Evolutionary conservation across 2,329 filamentous ascomycete genomes (phyloP).

Genomic region (Pseudovirgaria hyperparasitica): DNA sequence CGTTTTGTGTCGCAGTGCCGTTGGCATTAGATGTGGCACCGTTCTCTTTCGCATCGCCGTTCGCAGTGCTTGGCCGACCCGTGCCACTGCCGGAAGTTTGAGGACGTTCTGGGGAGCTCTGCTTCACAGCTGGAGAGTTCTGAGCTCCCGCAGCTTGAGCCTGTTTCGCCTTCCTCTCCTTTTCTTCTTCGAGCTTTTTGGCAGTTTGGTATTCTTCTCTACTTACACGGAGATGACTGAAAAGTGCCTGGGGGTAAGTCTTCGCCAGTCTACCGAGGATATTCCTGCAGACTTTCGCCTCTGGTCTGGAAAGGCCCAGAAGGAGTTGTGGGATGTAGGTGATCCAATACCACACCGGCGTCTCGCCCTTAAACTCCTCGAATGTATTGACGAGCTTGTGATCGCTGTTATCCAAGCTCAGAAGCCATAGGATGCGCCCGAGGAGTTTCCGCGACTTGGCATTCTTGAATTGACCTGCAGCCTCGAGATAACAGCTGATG

Average conservation of each 20-base stretch:
- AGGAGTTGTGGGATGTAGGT: constrained; percentile 96
- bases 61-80: constrained; percentile 17
- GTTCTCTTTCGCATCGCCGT: constrained; percentile 35
- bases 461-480: constrained; percentile 92
- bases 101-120: constrained; percentile 21
- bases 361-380: constrained; percentile 94
- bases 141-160: constrained; percentile 39
- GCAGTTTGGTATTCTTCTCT: constrained; percentile 88
- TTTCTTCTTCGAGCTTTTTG: constrained; percentile 68
- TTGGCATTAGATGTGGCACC: constrained; percentile 16
- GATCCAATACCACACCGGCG: constrained; percentile 98
- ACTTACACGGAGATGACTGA: constrained; percentile 88
- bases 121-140: constrained; percentile 23
- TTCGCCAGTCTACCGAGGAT: constrained; percentile 92
- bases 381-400: constrained; percentile 76
- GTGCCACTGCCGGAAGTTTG: constrained; percentile 14
- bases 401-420: constrained; percentile 83
- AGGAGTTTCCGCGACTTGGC: constrained; percentile 91
- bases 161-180: constrained; percentile 46
- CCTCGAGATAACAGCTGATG: constrained; percentile 90
- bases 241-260: constrained; percentile 84
- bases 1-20: constrained; percentile 26
- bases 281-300: constrained; percentile 72
- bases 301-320: constrained; percentile 80
- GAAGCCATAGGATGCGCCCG: constrained; percentile 84